These are phyloP conservation scores for Candida broadrunensis DNA, from an alignment of 805 yeast genomes.

Conservation along the genomic window DNA sequence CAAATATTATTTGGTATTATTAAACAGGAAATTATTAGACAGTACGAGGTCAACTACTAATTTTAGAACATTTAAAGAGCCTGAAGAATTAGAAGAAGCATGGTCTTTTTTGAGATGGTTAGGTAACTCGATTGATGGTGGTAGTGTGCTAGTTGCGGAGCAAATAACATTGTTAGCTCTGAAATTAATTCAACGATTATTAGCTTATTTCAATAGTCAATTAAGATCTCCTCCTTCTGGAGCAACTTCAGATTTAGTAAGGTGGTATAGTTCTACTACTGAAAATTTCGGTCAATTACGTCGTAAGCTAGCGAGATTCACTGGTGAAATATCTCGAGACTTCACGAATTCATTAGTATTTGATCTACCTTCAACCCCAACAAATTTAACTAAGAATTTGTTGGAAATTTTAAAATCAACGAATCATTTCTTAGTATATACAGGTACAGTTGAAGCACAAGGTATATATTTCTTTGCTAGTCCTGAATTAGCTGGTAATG, in stretches of 20 bases:
- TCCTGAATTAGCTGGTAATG: conserved; percentile 44
- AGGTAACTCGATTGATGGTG: conserved; percentile 77
- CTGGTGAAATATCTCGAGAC: conserved; percentile 60
- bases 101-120: conserved; percentile 76
- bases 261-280: conserved; percentile 67
- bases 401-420: conserved; percentile 58
- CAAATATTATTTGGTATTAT: conserved; percentile 62
- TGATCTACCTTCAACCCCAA: conserved; percentile 43
- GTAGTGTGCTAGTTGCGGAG: conserved; percentile 77
- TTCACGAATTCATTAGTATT: conserved; percentile 73
- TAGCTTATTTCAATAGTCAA: conserved; percentile 70
- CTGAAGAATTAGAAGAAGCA: conserved; percentile 81
- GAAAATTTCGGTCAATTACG: conserved; percentile 75
- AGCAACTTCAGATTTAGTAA: conserved; percentile 35
- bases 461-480: conserved; percentile 85
- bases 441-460: conserved; percentile 65
- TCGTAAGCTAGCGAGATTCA: conserved; percentile 78
- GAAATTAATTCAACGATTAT: conserved; percentile 65
- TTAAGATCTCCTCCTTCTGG: conserved; percentile 53
- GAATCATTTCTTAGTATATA: conserved; percentile 74
- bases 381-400: conserved; percentile 46
- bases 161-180: conserved; percentile 66
- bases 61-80: conserved; percentile 84
- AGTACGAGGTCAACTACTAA: conserved; percentile 60
- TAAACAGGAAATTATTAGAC: conserved; percentile 76